Evolutionary conservation across 129 eudicot species (phyloP), one percentile per base, ranked within the genome.

Genomic region (Flaveria trinervia): DNA sequence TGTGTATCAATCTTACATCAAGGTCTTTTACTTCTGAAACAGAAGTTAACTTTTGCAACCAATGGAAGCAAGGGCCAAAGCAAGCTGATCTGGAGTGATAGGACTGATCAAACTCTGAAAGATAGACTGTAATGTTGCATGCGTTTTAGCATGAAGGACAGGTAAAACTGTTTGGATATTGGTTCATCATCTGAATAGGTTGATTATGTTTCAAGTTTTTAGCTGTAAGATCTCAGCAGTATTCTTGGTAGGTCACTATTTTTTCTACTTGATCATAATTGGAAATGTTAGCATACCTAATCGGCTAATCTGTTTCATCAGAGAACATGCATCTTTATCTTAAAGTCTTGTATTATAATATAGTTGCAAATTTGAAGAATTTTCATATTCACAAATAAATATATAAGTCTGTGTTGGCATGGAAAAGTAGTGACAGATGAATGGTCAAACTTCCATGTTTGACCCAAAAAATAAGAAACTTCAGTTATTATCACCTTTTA

Each of bases 21-120:
- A 69, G 50, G 48, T 65, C 18, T 20, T 60, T 70, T 78, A 60
- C 76, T 79, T 12, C 13, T 54, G 45, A 17, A 83, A 81, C 92
- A 94, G 96, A 91, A 46, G 68, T 89, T 91, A 68, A 82, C 96
- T 67, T 91, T 84, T 84, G 75, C 98, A 77, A 80, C 86, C 68
- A 81, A 78, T 51, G 98, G 96, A 89, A 78, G 75, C 77, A 87
- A 88, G 52, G 87, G 93, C 62, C 98, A 94, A 83, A 94, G 90
- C 78, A 91, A 88, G 88, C 92, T 91, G 71, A 83, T 85, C 7
- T 87, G 97, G 99, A 71, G 83, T 41, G 91, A 87, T 73, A 81
- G 72, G 73, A 79, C 74, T 71, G 50, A 84, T 54, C 86, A 61
- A 46, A 57, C 75, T 48, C 36, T 43, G 17, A 80, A 75, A 33